These are phyloP conservation scores for Tulasnella sp. DNA, from an alignment of 768 basidiomycete genomes.

Conservation along the genomic window DNA sequence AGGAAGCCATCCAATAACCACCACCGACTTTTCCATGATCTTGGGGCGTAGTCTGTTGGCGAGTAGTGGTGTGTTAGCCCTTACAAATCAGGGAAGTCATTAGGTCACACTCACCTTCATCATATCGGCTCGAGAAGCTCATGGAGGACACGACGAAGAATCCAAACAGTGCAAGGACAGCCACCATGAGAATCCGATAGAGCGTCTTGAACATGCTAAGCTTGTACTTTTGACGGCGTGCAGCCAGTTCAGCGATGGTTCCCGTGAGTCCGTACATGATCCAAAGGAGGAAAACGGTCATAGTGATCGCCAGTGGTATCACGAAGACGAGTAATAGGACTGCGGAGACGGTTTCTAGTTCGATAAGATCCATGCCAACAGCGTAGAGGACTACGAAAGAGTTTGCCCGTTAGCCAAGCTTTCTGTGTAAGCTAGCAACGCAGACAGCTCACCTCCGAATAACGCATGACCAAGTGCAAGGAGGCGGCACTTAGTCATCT, in stretches of 20 bases:
- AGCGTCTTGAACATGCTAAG: constrained; percentile 83
- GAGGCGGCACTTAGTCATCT: constrained; percentile 78
- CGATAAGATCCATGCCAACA: constrained; percentile 89
- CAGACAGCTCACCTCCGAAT: constrained; percentile 72
- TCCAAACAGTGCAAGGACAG: constrained; percentile 73
- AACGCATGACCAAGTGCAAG: constrained; percentile 83
- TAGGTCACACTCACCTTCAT: constrained; percentile 60
- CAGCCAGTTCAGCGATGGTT: constrained; percentile 80
- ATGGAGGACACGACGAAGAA: constrained; percentile 94
- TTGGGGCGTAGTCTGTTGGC: constrained; percentile 76
- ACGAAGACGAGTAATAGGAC: constrained; percentile 83
- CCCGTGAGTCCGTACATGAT: constrained; percentile 91
- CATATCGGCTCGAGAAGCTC: constrained; percentile 84
- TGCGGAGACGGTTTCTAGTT: constrained; percentile 85
- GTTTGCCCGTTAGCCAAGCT: not conserved
- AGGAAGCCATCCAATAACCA: constrained; percentile 96
- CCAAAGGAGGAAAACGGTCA: constrained; percentile 96
- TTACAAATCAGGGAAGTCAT: not conserved
- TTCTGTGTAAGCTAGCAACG: not conserved
- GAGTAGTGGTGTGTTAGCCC: not conserved
- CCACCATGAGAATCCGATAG: constrained; percentile 75
- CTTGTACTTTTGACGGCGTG: constrained; percentile 83
- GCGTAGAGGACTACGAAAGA: constrained; percentile 70
- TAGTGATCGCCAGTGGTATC: constrained; percentile 87
- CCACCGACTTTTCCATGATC: constrained; percentile 88